These are phyloP conservation scores for Leucoagaricus sp. DNA, from an alignment of 1,284 basidiomycete genomes.

Conservation along the genomic window DNA sequence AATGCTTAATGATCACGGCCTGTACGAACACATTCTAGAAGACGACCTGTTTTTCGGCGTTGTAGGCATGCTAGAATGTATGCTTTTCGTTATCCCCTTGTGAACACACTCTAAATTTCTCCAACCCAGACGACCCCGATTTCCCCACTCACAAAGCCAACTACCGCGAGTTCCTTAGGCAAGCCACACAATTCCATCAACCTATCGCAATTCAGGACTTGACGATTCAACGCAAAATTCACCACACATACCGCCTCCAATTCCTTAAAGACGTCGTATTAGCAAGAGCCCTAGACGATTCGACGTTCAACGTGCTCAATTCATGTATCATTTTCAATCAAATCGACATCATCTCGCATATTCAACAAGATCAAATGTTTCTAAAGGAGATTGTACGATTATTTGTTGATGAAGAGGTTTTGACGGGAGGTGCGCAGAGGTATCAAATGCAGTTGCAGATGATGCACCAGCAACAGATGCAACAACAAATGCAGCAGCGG, in stretches of 20 bases:
- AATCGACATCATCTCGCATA: constrained; percentile 93
- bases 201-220: constrained; percentile 82
- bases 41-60: constrained; percentile 94
- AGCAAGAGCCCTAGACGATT: constrained; percentile 92
- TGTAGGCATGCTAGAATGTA: constrained; percentile 96
- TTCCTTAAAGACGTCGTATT: constrained; percentile 99
- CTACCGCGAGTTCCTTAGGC: constrained; percentile 89
- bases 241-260: constrained; percentile 94
- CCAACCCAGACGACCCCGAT: constrained; percentile 85
- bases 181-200: constrained; percentile 83
- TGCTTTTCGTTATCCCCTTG: constrained; percentile 33
- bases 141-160: constrained; percentile 95
- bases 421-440: constrained; percentile 33
- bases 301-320: constrained; percentile 96
- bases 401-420: constrained; percentile 71
- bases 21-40: constrained; percentile 94
- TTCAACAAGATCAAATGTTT: constrained; percentile 79
- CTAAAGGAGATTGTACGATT: constrained; percentile 78
- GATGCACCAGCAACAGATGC: constrained; percentile 23
- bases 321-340: constrained; percentile 99
- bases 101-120: constrained; percentile 11
- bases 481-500: constrained; percentile 22
- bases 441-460: constrained; percentile 19
- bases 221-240: constrained; percentile 82
- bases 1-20: constrained; percentile 91